Percentiles rank a stretch among this genome's conserved stretches.
Conservation (phyloP, 148 eudicot species). For the Linanthus parryae region DNA sequence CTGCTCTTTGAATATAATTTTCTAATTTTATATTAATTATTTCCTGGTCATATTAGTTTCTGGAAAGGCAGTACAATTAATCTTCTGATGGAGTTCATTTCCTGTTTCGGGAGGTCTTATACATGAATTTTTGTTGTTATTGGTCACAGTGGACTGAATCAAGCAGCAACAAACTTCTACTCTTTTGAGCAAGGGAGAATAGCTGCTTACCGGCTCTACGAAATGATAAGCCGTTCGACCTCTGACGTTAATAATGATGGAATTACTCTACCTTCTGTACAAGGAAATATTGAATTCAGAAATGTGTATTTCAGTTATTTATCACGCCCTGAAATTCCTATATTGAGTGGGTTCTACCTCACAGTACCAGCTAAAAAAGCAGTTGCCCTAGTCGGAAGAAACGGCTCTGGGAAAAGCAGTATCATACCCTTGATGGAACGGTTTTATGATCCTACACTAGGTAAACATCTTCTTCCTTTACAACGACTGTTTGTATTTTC, state of each 20-base stretch:
- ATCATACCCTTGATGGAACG: conserved; percentile 98
- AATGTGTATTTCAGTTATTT: conserved; percentile 96
- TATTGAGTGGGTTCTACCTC: conserved; percentile 96
- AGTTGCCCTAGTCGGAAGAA: conserved; percentile 98
- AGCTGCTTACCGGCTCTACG: conserved; percentile 96
- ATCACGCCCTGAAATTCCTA: conserved; percentile 97
- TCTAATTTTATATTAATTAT: no score
- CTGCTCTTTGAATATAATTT: no score
- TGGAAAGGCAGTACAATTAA: no score
- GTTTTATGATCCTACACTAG: conserved; percentile 97
- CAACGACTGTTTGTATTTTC: background rate
- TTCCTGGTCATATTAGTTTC: no score
- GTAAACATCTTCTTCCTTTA: conserved; percentile 27
- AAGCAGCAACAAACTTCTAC: conserved; percentile 98
- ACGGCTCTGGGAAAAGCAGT: conserved; percentile 98
- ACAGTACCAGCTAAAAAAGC: conserved; percentile 94
- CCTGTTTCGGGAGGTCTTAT: background rate
- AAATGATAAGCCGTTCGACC: conserved; percentile 95
- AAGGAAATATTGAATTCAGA: conserved; percentile 95
- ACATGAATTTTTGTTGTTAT: conserved; percentile 13
- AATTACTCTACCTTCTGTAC: conserved; percentile 51
- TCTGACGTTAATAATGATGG: conserved; percentile 77
- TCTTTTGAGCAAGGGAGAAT: conserved; percentile 99
- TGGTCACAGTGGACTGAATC: conserved; percentile 77
- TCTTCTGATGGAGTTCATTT: no score